A percentile compares a stretch with the other conserved stretches of the same genome.
phyloP scores from a whole-genome alignment of 1,139 yeast genomes.

The Kluyveromyces sp. region DNA sequence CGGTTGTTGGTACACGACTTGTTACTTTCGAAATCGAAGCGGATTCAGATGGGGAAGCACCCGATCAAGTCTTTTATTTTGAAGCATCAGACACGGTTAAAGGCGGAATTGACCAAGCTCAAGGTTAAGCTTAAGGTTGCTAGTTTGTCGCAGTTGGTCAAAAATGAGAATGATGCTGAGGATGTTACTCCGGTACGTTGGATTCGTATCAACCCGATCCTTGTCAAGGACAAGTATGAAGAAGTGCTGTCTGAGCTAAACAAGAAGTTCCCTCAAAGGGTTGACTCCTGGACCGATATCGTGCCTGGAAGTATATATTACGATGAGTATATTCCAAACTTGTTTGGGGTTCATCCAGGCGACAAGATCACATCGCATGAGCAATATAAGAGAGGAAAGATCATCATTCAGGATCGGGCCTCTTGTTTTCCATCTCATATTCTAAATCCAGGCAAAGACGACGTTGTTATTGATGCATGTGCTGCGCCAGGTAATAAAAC shows the following conservation, averaged over 20 bases:
- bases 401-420: constrained; percentile 92
- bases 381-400: constrained; percentile 63
- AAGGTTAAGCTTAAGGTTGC: constrained; percentile 47
- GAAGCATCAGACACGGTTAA: constrained; percentile 68
- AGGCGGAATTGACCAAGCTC: constrained; percentile 72
- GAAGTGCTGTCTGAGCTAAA: constrained; percentile 37
- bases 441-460: constrained; percentile 48
- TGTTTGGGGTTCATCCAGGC: constrained; percentile 75
- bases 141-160: constrained; percentile 35
- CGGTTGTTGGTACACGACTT: constrained; percentile 69
- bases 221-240: constrained; percentile 24
- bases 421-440: constrained; percentile 94
- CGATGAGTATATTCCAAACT: constrained; percentile 63
- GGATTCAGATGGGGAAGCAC: constrained; percentile 86
- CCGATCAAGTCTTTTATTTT: constrained; percentile 77
- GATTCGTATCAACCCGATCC: constrained; percentile 70
- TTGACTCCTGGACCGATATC: constrained; percentile 41
- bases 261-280: constrained; percentile 26
- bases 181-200: constrained; percentile 84
- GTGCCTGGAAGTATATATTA: constrained; percentile 56
- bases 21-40: constrained; percentile 62
- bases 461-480: constrained; percentile 78
- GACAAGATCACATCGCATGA: constrained; percentile 58
- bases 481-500: constrained; percentile 99
- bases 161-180: constrained; percentile 21